Base-by-base conservation (phyloP, 192 early-diverging fungal genomes). In the Backusella macrospora region DNA sequence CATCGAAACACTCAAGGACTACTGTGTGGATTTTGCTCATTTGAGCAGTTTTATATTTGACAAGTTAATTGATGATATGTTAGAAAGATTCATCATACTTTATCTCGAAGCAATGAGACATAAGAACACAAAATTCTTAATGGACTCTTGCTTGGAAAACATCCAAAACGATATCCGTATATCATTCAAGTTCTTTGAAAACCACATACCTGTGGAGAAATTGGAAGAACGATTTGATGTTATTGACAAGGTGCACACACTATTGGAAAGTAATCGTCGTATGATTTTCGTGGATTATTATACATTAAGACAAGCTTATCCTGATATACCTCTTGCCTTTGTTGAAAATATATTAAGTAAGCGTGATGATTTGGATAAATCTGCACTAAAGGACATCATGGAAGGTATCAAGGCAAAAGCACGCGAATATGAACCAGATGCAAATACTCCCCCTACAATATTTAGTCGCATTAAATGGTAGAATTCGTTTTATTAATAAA, bases 1-100 rank as follows among this genome's bases (percentile, higher is more conserved):
- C 26, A 89, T 98, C 18, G 96, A 91, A 69, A 99, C 97, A 18
- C 81, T 99, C n/a, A 92, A 94, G 75, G 98, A 99, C 80, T 99
- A 99, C 83, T 91, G 87, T 73, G 83, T 88, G 39, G 96, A 99
- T 76, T 97, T 96, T 73, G 87, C 88, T 70, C 92, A 95, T 74
- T 82, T 99, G 85, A 88, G 96, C 76, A 91, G 94, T 69, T 95
- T 95, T 76, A 82, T 99, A 73, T 95, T 95, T 84, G 87, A 85
- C 71, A 96, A 93, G 70, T 83, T 98, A 65, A 88, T 93, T 75
- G 90, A 93, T 42, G 95, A 96, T 74, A 88, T 96, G 72, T 77
- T 98, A 77, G 95, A 97, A 45, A 83, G 93, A 1, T 91, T 97
- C 73, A 79, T 96, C 48, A 85, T 96, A 43, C 80, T 88, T 10